These are phyloP conservation scores for Trichoderma asperellum DNA, from an alignment of 2,329 filamentous ascomycete species.

Conservation along the genomic window DNA sequence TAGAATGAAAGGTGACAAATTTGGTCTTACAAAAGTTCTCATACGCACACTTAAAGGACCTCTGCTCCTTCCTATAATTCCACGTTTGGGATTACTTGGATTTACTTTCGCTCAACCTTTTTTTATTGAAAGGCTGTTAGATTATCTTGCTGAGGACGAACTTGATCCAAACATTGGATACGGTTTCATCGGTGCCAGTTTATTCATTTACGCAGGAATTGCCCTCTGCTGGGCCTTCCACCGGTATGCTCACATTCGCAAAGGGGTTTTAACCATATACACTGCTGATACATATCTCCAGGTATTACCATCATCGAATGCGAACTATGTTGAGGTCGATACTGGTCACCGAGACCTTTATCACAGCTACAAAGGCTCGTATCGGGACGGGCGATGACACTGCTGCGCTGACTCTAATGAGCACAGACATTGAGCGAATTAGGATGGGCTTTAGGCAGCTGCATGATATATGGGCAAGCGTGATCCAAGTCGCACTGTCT, in stretches of 20 bases:
- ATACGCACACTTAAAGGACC: not conserved
- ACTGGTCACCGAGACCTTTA: constrained; percentile 41
- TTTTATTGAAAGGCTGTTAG: constrained; percentile 41
- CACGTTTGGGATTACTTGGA: constrained; percentile 38
- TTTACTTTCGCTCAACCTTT: constrained; percentile 48
- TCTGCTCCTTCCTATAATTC: constrained; percentile 30
- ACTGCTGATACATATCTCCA: not conserved
- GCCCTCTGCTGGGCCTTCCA: constrained; percentile 38
- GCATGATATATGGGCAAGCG: constrained; percentile 48
- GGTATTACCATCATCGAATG: constrained; percentile 1
- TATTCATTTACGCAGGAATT: constrained; percentile 47
- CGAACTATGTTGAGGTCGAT: constrained; percentile 31
- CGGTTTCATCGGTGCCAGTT: constrained; percentile 48
- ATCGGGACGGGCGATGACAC: constrained; percentile 43
- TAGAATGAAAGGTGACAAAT: not conserved
- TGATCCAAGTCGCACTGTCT: constrained; percentile 49
- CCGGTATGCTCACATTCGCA: not conserved
- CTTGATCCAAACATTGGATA: constrained; percentile 40
- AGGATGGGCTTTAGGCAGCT: constrained; percentile 40
- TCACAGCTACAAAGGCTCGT: constrained; percentile 40
- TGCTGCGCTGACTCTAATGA: constrained; percentile 53
- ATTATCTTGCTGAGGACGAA: constrained; percentile 32
- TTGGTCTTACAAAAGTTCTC: not conserved
- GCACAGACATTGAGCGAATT: constrained; percentile 51
- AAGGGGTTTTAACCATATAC: not conserved